Evolutionary conservation across 306 rosid genomes (phyloP), one percentile per base, ranked within the genome.

Genomic region (Sicyos edulis): DNA sequence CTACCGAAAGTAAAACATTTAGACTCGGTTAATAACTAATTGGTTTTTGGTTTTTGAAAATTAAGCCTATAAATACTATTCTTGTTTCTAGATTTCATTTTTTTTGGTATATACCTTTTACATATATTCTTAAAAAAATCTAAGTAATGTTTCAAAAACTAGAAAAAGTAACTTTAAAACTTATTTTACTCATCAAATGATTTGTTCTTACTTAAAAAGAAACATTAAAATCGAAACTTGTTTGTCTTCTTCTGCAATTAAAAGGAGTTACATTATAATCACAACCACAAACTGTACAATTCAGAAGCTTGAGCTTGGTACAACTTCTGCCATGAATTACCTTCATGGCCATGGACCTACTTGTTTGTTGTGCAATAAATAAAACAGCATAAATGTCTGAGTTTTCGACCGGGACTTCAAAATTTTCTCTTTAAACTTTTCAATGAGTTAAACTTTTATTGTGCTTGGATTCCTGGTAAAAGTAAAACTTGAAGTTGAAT

Each of bases 251-350:
- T 64, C n/a, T 37, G 26, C 52, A 4, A 42, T 49, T 68, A 19
- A 13, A 5, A 26, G 44, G 42, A 12, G 44, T 24, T 24, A 4
- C 19, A 59, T 26, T 5, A 58, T 42, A 24, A 22, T 58, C 40
- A 24, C 40, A 58, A 5, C 64, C 64, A 24, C 40, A 8, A 19
- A 67, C 71, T 15, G 57, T 19, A 68, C 26, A 34, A 4, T 45
- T 51, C 20, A 49, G 59, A 14, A n/a, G 58, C 59, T 50, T 50
- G 73, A 69, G 22, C 54, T 69, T 26, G 59, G 74, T 51, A 26
- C 60, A 68, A 68, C 22, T 2, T 3, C n/a, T 17, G 24, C 53
- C 8, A n/a, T 64, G 29, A 64, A n/a, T 42, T 66, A 45, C 17
- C 34, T 14, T 44, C 54, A 45, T 37, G 22, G 32, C 13, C 3